Evolutionary conservation across 768 basidiomycete genomes (phyloP), one percentile per base, ranked within the genome.

Genomic region (Boletus rubropictus): DNA sequence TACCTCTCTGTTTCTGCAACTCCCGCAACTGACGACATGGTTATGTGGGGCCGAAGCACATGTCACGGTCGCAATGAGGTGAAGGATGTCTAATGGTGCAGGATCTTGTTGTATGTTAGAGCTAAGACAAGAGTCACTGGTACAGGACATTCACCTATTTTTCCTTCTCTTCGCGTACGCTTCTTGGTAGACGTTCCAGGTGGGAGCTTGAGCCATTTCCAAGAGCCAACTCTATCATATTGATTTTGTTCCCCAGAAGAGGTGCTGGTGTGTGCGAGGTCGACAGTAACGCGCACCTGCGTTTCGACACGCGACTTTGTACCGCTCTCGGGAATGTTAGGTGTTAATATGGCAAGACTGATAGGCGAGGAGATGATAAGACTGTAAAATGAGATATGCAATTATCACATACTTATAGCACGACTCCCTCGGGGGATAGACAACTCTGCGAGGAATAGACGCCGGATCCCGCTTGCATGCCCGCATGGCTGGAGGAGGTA

Each of bases 251-350:
- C 79, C 7, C 74, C 72, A 2, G 78, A 74, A 5, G 82, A 78
- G 5, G 71, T 63, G 56, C 75, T 82, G 20, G 81, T 73, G 56
- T 85, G 80, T 5, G 85, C 85, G 40, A 90, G 72, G 60, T 91
- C 86, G 32, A 95, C 73, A 3, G 84, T 80, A 33, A 94, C 79
- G 60, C 91, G 82, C 40, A 95, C 83, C 72, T 95, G 92, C 3
- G 92, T 95, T 65, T 95, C 92, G n/a, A 95, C 92, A 28, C 92
- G 80, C 39, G 88, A 91, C 67, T 95, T 94, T 12, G 91, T 84
- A 21, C 91, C 92, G 36, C 73, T 70, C 56, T 81, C 79, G 5
- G 92, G 90, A 44, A 95, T 81, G 58, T 82, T 89, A 18, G 89
- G 87, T 35, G 90, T 81, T 62, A 89, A 73, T 48, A 95, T 86